Evolutionary conservation across 345 rosid species (phyloP), one percentile per base, ranked within the genome.

Genomic region (Firmiana major): DNA sequence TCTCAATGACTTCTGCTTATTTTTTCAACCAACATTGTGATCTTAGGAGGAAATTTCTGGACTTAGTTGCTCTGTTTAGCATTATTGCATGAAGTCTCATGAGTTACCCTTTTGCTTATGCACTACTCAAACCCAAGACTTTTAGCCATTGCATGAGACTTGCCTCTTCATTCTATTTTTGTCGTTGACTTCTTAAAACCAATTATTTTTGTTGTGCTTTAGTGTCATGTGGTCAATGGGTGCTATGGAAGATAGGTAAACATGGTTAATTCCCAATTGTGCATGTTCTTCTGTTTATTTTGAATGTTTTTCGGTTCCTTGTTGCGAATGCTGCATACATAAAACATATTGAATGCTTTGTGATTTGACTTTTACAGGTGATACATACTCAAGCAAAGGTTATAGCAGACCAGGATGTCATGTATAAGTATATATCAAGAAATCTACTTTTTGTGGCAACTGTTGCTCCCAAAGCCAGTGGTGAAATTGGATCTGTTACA

Each of bases 361-460:
- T 28, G 4, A 21, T 68, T 72, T 71, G 72, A 65, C 73, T 54
- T 81, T 79, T 79, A 62, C 84, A 96, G 99, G 99, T 92, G 72
- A 94, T 97, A 78, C 99, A 94, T 79, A 97, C 98, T 78, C 99
- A 94, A 88, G 98, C 98, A 76, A 97, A 97, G 89, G 91, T 83
- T 59, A 81, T 89, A 78, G 84, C 91, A 78, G 98, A 97, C 57
- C 95, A 93, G 81, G 98, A 94, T 81, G 89, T 91, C 68, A 86
- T 97, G 91, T 97, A 92, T 69, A 97, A 97, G 83, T 94, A 92
- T 53, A 84, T 94, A 79, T 97, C 99, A 9, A 92, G 82, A 75
- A 97, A 92, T 86, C 75, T 92, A 79, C 91, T 97, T 63, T 97
- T 94, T 84, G 91, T 97, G 72, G 98, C 91, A 57, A 97, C 97